Evolutionary conservation across 2,329 filamentous ascomycete species (phyloP).

Genomic region (Alternaria triticimaculans): DNA sequence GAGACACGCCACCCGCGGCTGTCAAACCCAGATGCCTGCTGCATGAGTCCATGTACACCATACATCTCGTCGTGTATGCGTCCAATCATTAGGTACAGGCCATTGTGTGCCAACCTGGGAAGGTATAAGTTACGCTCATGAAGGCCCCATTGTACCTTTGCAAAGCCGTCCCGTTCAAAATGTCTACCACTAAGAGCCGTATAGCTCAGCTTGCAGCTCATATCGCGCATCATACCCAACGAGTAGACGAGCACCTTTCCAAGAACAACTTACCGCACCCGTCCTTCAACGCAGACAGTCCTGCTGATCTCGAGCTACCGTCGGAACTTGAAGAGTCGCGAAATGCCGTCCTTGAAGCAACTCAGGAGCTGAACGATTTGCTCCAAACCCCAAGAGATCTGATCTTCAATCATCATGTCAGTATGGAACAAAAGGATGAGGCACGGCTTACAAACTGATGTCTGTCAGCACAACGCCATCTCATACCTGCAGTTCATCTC

Average conservation of each 20-base stretch:
- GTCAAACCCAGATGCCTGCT: background rate
- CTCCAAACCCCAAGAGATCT: constrained; percentile 9
- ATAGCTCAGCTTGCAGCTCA: constrained; percentile 10
- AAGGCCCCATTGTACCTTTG: background rate
- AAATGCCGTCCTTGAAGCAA: constrained; percentile 9
- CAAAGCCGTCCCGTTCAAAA: background rate
- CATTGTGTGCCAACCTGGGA: too few relatives aligned
- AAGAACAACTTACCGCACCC: constrained; percentile 8
- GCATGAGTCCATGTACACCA: background rate
- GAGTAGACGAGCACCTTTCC: constrained; percentile 7
- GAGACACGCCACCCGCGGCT: background rate
- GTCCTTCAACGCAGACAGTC: constrained; percentile 9
- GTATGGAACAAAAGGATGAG: background rate
- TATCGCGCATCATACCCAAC: constrained; percentile 8
- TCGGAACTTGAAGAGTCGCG: constrained; percentile 10
- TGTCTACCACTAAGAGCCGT: constrained; percentile 1
- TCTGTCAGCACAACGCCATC: background rate
- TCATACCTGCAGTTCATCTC: background rate
- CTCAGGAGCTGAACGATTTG: constrained; percentile 15
- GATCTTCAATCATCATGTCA: constrained; percentile 10
- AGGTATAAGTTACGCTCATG: background rate
- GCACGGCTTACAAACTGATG: background rate
- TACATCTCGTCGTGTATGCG: background rate
- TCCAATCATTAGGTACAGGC: background rate
- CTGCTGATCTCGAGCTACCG: constrained; percentile 4